These are phyloP conservation scores for Gossypium bickii DNA, from an alignment of 345 rosid species.

Conservation along the genomic window DNA sequence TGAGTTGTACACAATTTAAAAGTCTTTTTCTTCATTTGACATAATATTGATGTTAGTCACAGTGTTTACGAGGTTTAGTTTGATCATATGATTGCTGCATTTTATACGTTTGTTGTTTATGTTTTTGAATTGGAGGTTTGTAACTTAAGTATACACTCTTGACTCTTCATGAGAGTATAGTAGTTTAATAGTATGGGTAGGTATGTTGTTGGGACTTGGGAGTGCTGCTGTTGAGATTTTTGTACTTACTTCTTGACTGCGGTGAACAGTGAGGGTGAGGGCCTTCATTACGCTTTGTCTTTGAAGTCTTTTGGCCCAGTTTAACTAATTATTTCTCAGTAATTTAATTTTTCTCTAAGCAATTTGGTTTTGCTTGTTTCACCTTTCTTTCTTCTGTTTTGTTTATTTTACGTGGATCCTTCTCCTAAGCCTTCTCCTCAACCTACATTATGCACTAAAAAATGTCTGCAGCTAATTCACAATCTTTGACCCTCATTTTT, in stretches of 20 bases:
- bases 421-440: slow-evolving; percentile 5
- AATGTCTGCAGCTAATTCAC: not conserved
- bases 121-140: not conserved
- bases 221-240: not conserved
- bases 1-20: not conserved
- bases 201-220: not conserved
- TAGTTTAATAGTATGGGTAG: not conserved
- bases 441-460: not conserved
- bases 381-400: not conserved
- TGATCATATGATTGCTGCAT: not conserved
- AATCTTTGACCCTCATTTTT: not conserved
- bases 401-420: not conserved
- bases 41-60: not conserved
- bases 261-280: not conserved
- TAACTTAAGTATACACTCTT: not conserved
- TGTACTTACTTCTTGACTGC: not conserved
- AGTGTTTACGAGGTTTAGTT: not conserved
- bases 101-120: not conserved
- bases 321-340: not conserved
- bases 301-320: not conserved
- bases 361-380: not conserved
- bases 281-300: not conserved
- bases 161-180: not conserved
- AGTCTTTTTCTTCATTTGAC: not conserved
- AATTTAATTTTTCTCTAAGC: not conserved